Percentiles rank a stretch among this genome's conserved stretches.
phyloP scores from a whole-genome alignment of 441 rosid species.

The Syzygium syzygioides region DNA sequence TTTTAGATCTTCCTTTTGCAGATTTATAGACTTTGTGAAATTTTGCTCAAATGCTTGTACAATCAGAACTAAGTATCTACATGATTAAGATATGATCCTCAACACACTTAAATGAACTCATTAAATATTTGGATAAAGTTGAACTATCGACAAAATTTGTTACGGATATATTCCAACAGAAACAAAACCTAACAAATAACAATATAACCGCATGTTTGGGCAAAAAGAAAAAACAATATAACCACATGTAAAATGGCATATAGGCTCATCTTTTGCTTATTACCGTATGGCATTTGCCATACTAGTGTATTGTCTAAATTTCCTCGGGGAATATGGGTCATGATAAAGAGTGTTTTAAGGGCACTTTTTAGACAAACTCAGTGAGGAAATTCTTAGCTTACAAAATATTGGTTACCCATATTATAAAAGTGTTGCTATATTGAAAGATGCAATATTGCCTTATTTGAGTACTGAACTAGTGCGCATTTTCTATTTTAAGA shows the following conservation, averaged over 20 bases:
- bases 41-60: not conserved
- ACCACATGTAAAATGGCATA: not conserved
- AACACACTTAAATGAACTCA: not conserved
- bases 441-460: not conserved
- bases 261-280: not conserved
- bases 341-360: not conserved
- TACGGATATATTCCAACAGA: not conserved
- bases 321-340: not conserved
- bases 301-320: not conserved
- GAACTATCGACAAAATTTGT: not conserved
- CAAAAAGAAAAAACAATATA: not conserved
- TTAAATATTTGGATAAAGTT: not conserved
- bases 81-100: not conserved
- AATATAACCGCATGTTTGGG: not conserved
- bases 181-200: not conserved
- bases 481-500: not conserved
- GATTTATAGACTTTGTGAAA: not conserved
- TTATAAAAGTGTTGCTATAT: not conserved
- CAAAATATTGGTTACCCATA: not conserved
- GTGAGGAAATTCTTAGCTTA: not conserved
- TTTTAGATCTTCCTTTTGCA: not conserved
- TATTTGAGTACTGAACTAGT: not conserved
- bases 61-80: not conserved
- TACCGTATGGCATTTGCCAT: not conserved
- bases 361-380: not conserved